Conservation (phyloP, 208 protist species). For the Borovskyia barvae region DNA sequence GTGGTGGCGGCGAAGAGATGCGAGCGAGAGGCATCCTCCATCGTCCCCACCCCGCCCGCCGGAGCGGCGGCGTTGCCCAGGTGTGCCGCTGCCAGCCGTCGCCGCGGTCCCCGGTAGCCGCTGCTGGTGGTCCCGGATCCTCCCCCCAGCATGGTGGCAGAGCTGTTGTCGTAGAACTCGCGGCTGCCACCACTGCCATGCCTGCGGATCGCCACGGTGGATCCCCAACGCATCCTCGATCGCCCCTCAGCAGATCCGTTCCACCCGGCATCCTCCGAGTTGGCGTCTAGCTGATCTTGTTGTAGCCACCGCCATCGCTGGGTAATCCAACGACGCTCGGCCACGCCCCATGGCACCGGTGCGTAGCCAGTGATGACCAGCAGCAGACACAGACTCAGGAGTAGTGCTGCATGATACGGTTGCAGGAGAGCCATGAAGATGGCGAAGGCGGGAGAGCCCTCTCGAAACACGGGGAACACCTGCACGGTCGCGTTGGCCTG, state of each 20-base stretch:
- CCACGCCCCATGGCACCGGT: conserved; percentile 34
- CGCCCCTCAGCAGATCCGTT: background rate
- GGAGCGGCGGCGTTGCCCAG: no score
- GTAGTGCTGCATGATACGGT: conserved; percentile 32
- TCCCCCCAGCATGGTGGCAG: no score
- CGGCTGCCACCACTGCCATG: no score
- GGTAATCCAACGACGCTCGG: conserved; percentile 32
- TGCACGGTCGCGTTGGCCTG: background rate
- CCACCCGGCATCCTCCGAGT: background rate
- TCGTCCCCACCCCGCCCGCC: background rate
- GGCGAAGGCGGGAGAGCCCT: conserved; percentile 7
- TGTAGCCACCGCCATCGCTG: conserved; percentile 14
- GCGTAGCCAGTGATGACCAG: conserved; percentile 37
- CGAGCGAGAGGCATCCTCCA: background rate
- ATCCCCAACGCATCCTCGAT: no score
- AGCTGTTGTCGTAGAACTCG: no score
- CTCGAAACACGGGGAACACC: conserved; percentile 15
- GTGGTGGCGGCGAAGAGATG: background rate
- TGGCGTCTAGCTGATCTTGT: background rate
- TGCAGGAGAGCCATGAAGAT: conserved; percentile 22
- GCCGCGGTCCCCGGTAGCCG: background rate
- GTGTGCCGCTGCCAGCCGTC: background rate
- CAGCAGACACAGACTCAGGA: conserved; percentile 44
- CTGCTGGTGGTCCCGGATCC: no score
- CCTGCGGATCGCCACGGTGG: no score